A percentile compares a stretch with the other conserved stretches of the same genome.
phyloP scores from a whole-genome alignment of 2,329 filamentous ascomycete genomes.

The Stagonosporopsis chrysanthemi region DNA sequence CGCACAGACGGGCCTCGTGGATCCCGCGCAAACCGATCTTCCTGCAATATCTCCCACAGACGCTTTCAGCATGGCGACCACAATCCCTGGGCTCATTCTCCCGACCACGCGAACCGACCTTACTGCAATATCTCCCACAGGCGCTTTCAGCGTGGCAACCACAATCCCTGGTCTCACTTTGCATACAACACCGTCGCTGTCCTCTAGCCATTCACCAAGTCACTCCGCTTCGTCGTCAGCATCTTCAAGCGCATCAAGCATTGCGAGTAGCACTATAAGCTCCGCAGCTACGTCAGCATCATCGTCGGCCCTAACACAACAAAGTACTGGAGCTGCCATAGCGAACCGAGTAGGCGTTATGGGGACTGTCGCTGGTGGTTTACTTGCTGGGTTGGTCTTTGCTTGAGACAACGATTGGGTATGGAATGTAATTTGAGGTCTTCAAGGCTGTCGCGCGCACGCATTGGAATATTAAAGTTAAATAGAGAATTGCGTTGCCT shows the following conservation, averaged over 20 bases:
- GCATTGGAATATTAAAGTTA: too few species aligned
- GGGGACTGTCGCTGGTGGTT: constrained; percentile 30
- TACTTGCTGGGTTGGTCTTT: constrained; percentile 33
- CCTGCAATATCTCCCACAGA: constrained; percentile 13
- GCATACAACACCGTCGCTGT: background rate
- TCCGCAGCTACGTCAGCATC: constrained; percentile 18
- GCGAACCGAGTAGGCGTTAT: constrained; percentile 25
- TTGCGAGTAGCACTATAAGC: constrained; percentile 10
- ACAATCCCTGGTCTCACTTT: constrained; percentile 12
- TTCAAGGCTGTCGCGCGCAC: too few species aligned
- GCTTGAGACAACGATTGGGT: background rate
- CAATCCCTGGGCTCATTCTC: constrained; percentile 9
- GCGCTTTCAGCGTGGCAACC: constrained; percentile 15
- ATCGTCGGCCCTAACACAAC: constrained; percentile 19
- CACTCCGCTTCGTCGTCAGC: constrained; percentile 13
- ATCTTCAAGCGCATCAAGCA: constrained; percentile 5
- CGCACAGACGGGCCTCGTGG: constrained; percentile 24
- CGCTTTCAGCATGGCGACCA: constrained; percentile 17
- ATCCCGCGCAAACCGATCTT: constrained; percentile 23
- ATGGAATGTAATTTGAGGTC: too few species aligned
- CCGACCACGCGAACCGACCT: constrained; percentile 14
- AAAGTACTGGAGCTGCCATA: constrained; percentile 30
- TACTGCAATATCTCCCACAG: constrained; percentile 12
- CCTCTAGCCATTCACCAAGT: constrained; percentile 4
- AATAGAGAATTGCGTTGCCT: too few species aligned